Conservation (phyloP, 768 basidiomycete species). For the Favolaschia claudopus region DNA sequence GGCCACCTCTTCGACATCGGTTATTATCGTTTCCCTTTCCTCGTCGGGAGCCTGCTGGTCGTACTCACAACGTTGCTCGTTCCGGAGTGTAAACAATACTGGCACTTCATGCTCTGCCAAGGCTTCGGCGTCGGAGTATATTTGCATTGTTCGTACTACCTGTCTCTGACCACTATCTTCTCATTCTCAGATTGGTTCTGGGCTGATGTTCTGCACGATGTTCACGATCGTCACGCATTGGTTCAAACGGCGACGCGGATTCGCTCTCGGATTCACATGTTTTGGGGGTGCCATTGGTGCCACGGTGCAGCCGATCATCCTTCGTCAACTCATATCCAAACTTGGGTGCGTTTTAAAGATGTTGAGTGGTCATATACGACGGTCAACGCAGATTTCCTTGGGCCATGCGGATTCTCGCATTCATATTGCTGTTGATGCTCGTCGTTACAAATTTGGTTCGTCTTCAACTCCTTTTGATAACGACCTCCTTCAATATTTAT, state of each 20-base stretch:
- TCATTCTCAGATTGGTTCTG: conserved; percentile 31
- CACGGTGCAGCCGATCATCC: conserved; percentile 53
- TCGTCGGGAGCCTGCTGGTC: conserved; percentile 47
- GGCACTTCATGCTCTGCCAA: conserved; percentile 67
- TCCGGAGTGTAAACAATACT: conserved; percentile 61
- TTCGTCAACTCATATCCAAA: conserved; percentile 45
- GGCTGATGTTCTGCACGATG: conserved; percentile 52
- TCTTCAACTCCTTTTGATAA: neutral
- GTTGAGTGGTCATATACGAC: too few species aligned
- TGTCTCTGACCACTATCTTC: neutral
- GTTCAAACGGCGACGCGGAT: conserved; percentile 51
- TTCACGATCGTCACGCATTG: conserved; percentile 54
- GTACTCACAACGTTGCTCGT: conserved; percentile 54
- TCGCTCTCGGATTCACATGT: conserved; percentile 56
- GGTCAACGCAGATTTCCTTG: conserved; percentile 55
- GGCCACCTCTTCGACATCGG: conserved; percentile 59
- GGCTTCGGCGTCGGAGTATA: conserved; percentile 59
- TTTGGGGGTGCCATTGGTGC: conserved; percentile 56
- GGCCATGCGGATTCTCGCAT: conserved; percentile 59
- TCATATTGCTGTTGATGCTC: conserved; percentile 49
- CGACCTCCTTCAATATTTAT: neutral
- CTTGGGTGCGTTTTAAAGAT: conserved; percentile 45
- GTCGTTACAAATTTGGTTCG: conserved; percentile 50
- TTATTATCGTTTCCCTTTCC: conserved; percentile 50
- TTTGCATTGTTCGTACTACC: neutral